Conservation (phyloP, 805 yeast species). For the Candida parachauliodes region DNA sequence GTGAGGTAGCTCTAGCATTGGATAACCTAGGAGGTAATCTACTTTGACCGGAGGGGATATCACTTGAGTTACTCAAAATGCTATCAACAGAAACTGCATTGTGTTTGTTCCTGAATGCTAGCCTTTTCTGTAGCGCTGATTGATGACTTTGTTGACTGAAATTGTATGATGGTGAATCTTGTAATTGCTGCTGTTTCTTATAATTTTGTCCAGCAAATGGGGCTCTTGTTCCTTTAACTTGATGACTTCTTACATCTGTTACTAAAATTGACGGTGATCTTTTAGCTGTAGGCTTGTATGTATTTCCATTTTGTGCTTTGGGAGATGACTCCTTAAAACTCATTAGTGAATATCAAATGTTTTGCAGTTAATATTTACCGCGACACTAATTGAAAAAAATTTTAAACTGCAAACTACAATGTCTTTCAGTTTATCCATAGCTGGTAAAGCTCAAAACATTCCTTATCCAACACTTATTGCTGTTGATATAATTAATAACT, state of each 20-base stretch:
- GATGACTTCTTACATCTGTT: slow-evolving; percentile 73
- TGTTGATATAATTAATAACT: slow-evolving; percentile 63
- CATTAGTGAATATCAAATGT: not conserved
- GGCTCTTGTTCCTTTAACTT: slow-evolving; percentile 53
- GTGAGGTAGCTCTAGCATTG: slow-evolving; percentile 15
- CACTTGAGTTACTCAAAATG: slow-evolving; percentile 73
- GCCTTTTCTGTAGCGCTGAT: slow-evolving; percentile 23
- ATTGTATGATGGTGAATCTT: slow-evolving; percentile 12
- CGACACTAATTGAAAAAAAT: not conserved
- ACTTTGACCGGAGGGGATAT: slow-evolving; percentile 79
- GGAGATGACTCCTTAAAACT: not conserved
- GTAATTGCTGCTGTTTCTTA: slow-evolving; percentile 31
- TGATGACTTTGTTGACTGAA: slow-evolving; percentile 17
- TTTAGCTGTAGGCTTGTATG: slow-evolving; percentile 60
- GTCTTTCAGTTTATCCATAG: slow-evolving; percentile 58
- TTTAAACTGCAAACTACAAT: slow-evolving; percentile 15
- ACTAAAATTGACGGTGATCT: slow-evolving; percentile 92
- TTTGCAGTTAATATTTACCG: not conserved
- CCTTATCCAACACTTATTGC: slow-evolving; percentile 80
- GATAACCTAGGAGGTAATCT: slow-evolving; percentile 34
- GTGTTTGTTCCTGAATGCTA: slow-evolving; percentile 45
- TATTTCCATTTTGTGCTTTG: slow-evolving; percentile 8
- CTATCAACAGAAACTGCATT: slow-evolving; percentile 80
- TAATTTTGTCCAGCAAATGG: slow-evolving; percentile 73
- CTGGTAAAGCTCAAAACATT: slow-evolving; percentile 81